Percentiles rank a stretch among this genome's conserved stretches.
Conservation (phyloP, 352 stramenopile genomes). For the Globisporangium uncinulatum region DNA sequence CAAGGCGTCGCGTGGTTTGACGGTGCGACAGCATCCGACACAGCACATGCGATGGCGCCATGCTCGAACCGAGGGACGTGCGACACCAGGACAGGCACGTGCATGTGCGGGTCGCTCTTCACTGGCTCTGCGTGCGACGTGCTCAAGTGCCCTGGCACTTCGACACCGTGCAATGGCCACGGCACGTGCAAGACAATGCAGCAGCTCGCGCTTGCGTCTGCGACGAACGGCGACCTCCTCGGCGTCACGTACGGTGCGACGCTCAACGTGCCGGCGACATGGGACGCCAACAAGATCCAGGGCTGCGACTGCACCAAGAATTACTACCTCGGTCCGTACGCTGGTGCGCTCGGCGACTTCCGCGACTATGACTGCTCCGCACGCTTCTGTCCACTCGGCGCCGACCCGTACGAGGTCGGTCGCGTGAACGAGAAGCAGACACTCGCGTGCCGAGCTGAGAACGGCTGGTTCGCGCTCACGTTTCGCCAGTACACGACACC, state of each 20-base stretch:
- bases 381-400: conserved; percentile 84
- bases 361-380: conserved; percentile 64
- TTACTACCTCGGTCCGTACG: conserved; percentile 66
- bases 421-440: conserved; percentile 72
- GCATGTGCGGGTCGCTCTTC: conserved; percentile 65
- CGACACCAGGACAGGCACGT: conserved; percentile 43
- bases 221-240: conserved; percentile 31
- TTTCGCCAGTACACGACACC: conserved; percentile 61
- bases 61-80: conserved; percentile 62
- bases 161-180: conserved; percentile 49
- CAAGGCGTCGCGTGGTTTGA: conserved; percentile 65
- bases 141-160: conserved; percentile 35
- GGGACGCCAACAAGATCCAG: conserved; percentile 84
- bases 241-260: conserved; percentile 64
- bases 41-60: conserved; percentile 34
- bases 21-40: conserved; percentile 40
- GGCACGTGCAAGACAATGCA: conserved; percentile 76
- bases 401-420: conserved; percentile 69
- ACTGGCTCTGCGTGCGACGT: conserved; percentile 71
- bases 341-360: conserved; percentile 45
- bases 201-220: conserved; percentile 39
- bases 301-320: conserved; percentile 67
- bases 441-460: conserved; percentile 43
- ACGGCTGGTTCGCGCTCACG: conserved; percentile 56
- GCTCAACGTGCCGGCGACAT: conserved; percentile 49